phyloP scores from a whole-genome alignment of 2,329 filamentous ascomycete genomes.

The Alternaria conjuncta region DNA sequence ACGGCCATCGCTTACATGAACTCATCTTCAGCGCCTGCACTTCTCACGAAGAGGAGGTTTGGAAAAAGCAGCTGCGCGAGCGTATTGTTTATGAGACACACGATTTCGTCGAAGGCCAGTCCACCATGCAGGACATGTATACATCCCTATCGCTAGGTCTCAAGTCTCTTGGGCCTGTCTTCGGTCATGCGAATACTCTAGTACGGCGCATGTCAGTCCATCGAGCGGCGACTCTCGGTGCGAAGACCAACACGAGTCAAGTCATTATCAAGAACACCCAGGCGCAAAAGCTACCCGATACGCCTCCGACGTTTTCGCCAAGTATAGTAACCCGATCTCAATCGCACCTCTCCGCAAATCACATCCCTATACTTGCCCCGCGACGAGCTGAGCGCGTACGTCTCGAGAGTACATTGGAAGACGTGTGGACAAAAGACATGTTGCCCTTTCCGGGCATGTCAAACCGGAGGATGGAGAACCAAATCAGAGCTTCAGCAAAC shows the following conservation, averaged over 20 bases:
- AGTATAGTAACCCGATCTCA: conserved; percentile 77
- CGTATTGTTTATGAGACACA: conserved; percentile 58
- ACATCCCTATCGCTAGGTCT: conserved; percentile 73
- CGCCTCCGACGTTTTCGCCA: conserved; percentile 52
- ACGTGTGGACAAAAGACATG: conserved; percentile 83
- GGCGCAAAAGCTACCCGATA: conserved; percentile 64
- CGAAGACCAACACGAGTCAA: conserved; percentile 72
- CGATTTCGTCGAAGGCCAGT: conserved; percentile 57
- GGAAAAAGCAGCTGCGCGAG: conserved; percentile 72
- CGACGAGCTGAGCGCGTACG: conserved; percentile 76
- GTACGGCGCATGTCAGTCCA: conserved; percentile 79
- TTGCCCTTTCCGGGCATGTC: conserved; percentile 86
- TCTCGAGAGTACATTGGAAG: conserved; percentile 74
- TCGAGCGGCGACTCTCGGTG: conserved; percentile 74
- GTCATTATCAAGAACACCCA: conserved; percentile 89
- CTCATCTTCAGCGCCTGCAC: conserved; percentile 87
- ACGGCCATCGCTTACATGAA: conserved; percentile 78
- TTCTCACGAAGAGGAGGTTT: conserved; percentile 77
- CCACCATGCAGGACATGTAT: conserved; percentile 59
- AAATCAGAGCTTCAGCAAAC: conserved; percentile 79
- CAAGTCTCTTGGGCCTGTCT: conserved; percentile 75
- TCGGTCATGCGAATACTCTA: conserved; percentile 71
- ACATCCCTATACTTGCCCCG: conserved; percentile 74
- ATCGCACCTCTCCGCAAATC: conserved; percentile 73
- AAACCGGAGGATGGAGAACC: conserved; percentile 69